These are phyloP conservation scores for Solanum peruvianum DNA, from an alignment of 257 asterid species.

Conservation along the genomic window DNA sequence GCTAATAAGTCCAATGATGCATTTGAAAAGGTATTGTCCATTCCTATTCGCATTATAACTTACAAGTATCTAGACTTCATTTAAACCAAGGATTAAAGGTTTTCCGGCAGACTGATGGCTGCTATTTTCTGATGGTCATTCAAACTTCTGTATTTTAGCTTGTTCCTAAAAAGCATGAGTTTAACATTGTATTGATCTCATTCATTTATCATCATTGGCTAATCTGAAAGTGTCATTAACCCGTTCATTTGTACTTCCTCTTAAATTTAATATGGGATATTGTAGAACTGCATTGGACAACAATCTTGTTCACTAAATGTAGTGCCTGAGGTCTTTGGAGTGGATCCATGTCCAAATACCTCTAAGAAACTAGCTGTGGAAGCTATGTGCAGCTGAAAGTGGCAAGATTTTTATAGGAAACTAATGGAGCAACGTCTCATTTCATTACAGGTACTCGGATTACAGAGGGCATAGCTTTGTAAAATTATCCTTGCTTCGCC, in stretches of 20 bases:
- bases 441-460: background rate
- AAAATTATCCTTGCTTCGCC: background rate
- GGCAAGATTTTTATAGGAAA: background rate
- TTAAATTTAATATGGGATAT: background rate
- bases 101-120: background rate
- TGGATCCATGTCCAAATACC: conserved; percentile 1
- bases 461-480: background rate
- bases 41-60: background rate
- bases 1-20: background rate
- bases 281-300: background rate
- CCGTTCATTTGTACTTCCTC: background rate
- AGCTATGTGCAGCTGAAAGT: background rate
- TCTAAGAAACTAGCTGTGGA: conserved; percentile 3
- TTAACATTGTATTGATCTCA: background rate
- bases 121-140: background rate
- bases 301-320: background rate
- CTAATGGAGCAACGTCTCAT: background rate
- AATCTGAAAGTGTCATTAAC: background rate
- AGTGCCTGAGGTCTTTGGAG: background rate
- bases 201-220: background rate
- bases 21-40: conserved; percentile 1
- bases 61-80: background rate
- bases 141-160: background rate
- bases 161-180: background rate
- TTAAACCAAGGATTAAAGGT: background rate